Evolutionary conservation across 306 rosid genomes (phyloP).

Genomic region (Crataegus laevigata): DNA sequence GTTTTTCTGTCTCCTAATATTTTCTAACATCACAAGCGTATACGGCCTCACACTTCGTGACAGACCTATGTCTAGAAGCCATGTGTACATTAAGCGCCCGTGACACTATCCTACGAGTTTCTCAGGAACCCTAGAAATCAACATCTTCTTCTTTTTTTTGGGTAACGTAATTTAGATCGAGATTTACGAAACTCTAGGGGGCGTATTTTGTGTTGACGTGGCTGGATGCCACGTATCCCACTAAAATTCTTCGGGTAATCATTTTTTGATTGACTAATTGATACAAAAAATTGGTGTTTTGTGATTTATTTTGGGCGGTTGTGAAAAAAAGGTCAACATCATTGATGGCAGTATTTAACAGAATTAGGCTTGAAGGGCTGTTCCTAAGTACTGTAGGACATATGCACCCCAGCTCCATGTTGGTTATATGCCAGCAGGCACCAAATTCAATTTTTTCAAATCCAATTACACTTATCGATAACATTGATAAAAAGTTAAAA

Average conservation of each 20-base stretch:
- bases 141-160: background rate
- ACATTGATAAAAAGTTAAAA: background rate
- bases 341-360: background rate
- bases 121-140: background rate
- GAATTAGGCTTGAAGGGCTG: background rate
- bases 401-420: background rate
- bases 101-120: background rate
- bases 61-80: slow-evolving; percentile 5
- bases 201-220: slow-evolving; percentile 8
- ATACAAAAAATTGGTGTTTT: background rate
- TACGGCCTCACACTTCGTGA: background rate
- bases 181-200: slow-evolving; percentile 21
- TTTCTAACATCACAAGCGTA: too few species aligned
- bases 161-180: background rate
- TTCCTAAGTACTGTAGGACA: slow-evolving; percentile 5
- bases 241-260: slow-evolving; percentile 38
- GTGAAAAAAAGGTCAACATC: slow-evolving; percentile 45
- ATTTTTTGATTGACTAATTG: slow-evolving; percentile 45
- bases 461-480: background rate
- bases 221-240: slow-evolving; percentile 39
- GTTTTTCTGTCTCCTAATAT: too few species aligned
- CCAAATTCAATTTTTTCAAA: background rate
- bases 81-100: background rate
- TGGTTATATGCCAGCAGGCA: slow-evolving; percentile 10
- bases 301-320: background rate